Evolutionary conservation across 257 asterid species (phyloP), one percentile per base, ranked within the genome.

Genomic region (Lycium ferocissimum): DNA sequence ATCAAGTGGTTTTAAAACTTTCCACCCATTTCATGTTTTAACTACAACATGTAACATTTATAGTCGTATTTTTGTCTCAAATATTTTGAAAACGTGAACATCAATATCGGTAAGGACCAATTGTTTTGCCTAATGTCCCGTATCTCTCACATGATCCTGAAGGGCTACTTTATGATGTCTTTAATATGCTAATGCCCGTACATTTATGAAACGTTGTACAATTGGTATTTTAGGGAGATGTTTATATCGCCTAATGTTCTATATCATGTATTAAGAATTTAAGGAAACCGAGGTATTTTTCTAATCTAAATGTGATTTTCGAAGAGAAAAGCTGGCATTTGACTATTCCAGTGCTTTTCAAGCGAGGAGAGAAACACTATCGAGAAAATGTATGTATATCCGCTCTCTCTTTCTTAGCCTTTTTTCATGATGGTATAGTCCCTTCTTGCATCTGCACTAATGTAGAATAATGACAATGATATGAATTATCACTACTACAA

Each of bases 261-360:
- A n/a, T 58, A 57, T 67, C 45, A 49, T 43, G 56, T 22, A 26
- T 61, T 12, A 57, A 58, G 79, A 49, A 12, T 40, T 71, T 26
- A 59, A 81, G 66, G 49, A 84, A 22, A n/a, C 63, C 53, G 84
- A 75, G 80, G 71, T 81, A 53, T 40, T 82, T 63, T 69, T 83
- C 88, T 90, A 84, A 89, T 87, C 33, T 53, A 53, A 79, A 57
- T 43, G 84, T 83, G 47, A 80, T 43, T 67, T 22, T 86, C 88
- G 90, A 89, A 97, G 99, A 97, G 93, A 97, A 92, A 90, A 92
- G 95, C 89, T 94, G 92, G 97, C 90, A 93, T 10, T 87, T 95
- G 91, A 91, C 91, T 11, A 83, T 96, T 85, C 99, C 99, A 51
- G 99, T n/a, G 97, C 83, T 97, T 87, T 89, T 94, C 98, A 45